phyloP scores from a whole-genome alignment of 2,329 filamentous ascomycete genomes.

The Diplodia intermedia region DNA sequence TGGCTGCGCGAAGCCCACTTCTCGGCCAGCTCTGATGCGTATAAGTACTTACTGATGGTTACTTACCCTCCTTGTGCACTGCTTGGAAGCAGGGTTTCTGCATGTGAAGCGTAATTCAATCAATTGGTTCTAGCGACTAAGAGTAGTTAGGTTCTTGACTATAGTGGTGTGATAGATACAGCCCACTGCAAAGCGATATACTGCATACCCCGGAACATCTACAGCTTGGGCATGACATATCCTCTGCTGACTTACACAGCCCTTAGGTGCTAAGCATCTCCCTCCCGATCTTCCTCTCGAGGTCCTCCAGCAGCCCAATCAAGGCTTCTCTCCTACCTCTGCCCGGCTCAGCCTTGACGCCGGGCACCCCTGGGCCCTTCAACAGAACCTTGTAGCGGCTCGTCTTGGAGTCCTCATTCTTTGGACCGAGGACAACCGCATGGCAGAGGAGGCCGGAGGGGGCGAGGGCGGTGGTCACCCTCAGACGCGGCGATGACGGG shows the following conservation, averaged over 20 bases:
- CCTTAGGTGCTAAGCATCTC: conserved; percentile 22
- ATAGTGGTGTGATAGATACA: background rate
- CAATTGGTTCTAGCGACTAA: background rate
- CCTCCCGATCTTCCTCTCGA: conserved; percentile 30
- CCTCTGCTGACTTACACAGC: background rate
- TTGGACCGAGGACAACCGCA: conserved; percentile 27
- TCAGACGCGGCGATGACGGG: conserved; percentile 22
- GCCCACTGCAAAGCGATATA: background rate
- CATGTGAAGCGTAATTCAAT: background rate
- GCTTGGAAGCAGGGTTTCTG: background rate
- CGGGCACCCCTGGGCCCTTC: conserved; percentile 23
- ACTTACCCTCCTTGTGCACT: background rate
- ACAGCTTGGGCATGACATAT: background rate
- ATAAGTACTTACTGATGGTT: background rate
- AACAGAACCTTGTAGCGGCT: conserved; percentile 30
- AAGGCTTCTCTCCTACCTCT: conserved; percentile 28
- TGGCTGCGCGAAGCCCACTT: background rate
- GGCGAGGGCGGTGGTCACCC: conserved; percentile 25
- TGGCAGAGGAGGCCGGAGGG: conserved; percentile 29
- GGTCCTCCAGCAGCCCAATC: conserved; percentile 28
- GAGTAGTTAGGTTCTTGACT: too few relatives aligned
- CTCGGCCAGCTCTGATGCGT: conserved; percentile 10
- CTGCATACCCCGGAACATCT: background rate
- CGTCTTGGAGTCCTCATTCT: conserved; percentile 29
- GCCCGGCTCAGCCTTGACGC: conserved; percentile 2